Evolutionary conservation across 2,329 filamentous ascomycete genomes (phyloP).

Genomic region (Fusarium dimerum): DNA sequence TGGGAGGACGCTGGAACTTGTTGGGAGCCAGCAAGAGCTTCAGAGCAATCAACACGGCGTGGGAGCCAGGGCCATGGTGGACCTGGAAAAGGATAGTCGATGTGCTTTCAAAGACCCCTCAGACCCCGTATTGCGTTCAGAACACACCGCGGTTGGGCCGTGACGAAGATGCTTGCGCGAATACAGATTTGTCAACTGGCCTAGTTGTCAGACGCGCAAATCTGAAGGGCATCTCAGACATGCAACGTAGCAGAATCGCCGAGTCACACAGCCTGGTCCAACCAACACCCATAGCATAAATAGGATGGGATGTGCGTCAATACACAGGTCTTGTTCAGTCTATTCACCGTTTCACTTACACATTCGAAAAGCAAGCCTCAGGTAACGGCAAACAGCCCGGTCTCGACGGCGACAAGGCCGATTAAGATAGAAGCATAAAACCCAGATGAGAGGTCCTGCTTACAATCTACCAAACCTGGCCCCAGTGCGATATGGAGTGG

Average conservation of each 20-base stretch:
- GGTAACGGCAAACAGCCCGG: conserved; percentile 21
- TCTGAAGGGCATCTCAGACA: neutral
- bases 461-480: conserved; percentile 8
- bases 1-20: conserved; percentile 15
- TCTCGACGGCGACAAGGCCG: conserved; percentile 26
- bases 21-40: conserved; percentile 6
- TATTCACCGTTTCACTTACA: neutral
- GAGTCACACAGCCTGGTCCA: neutral
- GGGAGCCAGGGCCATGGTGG: conserved; percentile 14
- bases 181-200: conserved; percentile 12
- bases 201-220: neutral
- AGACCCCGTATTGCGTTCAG: conserved; percentile 14
- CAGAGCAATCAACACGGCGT: conserved; percentile 10
- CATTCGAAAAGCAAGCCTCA: conserved; percentile 2
- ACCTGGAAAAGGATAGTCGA: conserved; percentile 17
- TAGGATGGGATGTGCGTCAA: neutral
- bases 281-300: neutral
- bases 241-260: neutral
- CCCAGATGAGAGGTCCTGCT: conserved; percentile 13
- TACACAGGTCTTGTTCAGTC: neutral
- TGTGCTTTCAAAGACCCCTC: conserved; percentile 9
- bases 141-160: conserved; percentile 27
- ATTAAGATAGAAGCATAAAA: conserved; percentile 6
- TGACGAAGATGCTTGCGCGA: conserved; percentile 4
- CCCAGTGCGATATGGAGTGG: conserved; percentile 23